These are phyloP conservation scores for Suillus discolor DNA, from an alignment of 768 basidiomycete species.

Conservation along the genomic window DNA sequence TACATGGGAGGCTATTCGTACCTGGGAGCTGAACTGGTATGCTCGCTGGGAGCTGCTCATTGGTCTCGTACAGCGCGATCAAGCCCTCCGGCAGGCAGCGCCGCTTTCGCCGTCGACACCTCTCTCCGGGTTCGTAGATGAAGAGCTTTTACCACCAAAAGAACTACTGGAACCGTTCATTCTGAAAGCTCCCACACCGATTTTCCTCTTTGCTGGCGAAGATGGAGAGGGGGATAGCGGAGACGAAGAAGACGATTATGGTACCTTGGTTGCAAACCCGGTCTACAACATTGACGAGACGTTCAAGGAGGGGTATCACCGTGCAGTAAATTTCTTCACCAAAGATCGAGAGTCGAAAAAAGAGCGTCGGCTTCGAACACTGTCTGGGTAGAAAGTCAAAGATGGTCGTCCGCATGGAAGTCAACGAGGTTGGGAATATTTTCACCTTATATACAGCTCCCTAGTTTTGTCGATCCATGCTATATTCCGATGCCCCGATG, in stretches of 20 bases:
- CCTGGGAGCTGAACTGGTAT: constrained; percentile 54
- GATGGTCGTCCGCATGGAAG: neutral
- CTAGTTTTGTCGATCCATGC: constrained; percentile 5
- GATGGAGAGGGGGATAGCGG: constrained; percentile 21
- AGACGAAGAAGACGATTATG: constrained; percentile 33
- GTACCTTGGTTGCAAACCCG: constrained; percentile 19
- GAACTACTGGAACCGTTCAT: neutral
- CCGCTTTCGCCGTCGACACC: constrained; percentile 7
- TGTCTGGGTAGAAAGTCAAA: neutral
- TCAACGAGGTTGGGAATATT: neutral
- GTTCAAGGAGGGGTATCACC: constrained; percentile 28
- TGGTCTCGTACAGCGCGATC: constrained; percentile 40
- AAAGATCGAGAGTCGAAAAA: constrained; percentile 13
- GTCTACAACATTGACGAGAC: constrained; percentile 15
- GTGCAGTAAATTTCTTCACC: constrained; percentile 28
- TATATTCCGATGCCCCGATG: neutral
- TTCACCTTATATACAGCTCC: neutral
- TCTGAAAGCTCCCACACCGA: constrained; percentile 9
- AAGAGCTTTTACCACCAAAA: neutral
- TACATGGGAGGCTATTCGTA: constrained; percentile 18
- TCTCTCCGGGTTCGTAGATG: neutral
- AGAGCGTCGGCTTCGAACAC: neutral
- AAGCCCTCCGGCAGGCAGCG: constrained; percentile 15
- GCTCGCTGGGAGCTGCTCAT: constrained; percentile 55
- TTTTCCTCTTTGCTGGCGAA: constrained; percentile 25